Base-by-base conservation (phyloP, 768 basidiomycete genomes). In the Paxillus involutus region DNA sequence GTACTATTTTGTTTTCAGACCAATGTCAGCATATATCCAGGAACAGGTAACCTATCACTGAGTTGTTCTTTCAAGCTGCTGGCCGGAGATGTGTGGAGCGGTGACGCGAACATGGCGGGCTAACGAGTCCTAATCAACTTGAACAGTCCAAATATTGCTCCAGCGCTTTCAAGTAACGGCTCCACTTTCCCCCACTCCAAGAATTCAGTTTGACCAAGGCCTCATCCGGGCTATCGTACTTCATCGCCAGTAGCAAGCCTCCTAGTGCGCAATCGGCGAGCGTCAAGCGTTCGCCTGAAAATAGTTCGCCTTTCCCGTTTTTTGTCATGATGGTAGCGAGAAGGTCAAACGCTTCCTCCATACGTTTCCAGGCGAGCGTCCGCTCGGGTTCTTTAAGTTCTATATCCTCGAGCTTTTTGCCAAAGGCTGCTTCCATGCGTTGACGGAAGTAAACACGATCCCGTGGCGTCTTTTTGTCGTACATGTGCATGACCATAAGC, bases 161-260 rank as follows among this genome's bases (percentile, higher is more conserved):
- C 32, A 68, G 63, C 8, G 47, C 37, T 14, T 61, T 44, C 42
- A 67, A 29, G 40, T 61, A 65, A 32, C 53, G 49, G 37, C 13
- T 55, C 72, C 72, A 73, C 53, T 58, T 54, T 21, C 69, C 67
- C 14, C 55, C 58, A 44, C 68, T 60, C 68, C 67, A 70, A 6
- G 58, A 50, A n/a, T 44, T 49, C 30, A 72, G 56, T 41, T 59
- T 56, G 1, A 49, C 45, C 63, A 66, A 69, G 9, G 57, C 63
- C 17, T 66, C 67, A 7, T 71, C 56, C 14, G 68, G 65, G 41
- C 70, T 69, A 17, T 61, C 55, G 7, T 52, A 54, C 49, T 59
- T 63, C 19, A 65, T 44, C 35, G 59, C 60, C 17, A 69, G 55
- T 35, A 71, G 55, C 26, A 57, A 58, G 13, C 58, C 64, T 21